Base-by-base conservation (phyloP, 2,329 filamentous ascomycete genomes). In the Trichoderma sp. region DNA sequence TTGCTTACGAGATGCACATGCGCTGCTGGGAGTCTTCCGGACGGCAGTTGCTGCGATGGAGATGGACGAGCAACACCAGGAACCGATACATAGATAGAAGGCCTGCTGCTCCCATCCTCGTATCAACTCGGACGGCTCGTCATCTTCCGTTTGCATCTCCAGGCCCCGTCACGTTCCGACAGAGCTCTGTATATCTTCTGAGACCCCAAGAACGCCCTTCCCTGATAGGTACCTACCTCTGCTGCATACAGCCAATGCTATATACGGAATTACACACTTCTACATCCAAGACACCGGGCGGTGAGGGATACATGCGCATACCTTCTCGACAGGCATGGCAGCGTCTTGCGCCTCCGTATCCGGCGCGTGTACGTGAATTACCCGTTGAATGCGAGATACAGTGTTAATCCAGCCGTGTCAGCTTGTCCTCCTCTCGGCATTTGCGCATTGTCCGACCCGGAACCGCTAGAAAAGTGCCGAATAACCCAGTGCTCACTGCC, bases 361-460 rank as follows among this genome's bases (percentile, higher is more conserved):
- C 13, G 24, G 14, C n/a, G n/a, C 29, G 52, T 58, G 35, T 53
- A 19, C 16, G 16, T 29, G n/a, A 35, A 47, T n/a, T 59, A 27
- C 13, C 14, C 24, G 37, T 27, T 33, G 11, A 58, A 29, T 16
- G 8, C 35, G 31, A 57, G 35, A 49, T 58, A 67, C 64, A 49
- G 64, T 67, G 55, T 55, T 29, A 67, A 52, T 58, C 64, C 27
- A 58, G 52, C 31, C 29, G 55, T 67, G 64, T 67, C 64, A 67
- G 55, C 37, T 16, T 33, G 29, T 37, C 16, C 24, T 40, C 40
- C 55, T 43, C 52, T 67, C 64, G 64, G 64, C 64, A 67, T 52
- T 67, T 67, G 64, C 40, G 29, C 64, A 29, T 43, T 52, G 19
- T 59, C 64, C 64, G 64, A n/a, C 27, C 53, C 53, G 64, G 64